Conservation (phyloP, 148 eudicot genomes). For the Vaccinium corymbosum region DNA sequence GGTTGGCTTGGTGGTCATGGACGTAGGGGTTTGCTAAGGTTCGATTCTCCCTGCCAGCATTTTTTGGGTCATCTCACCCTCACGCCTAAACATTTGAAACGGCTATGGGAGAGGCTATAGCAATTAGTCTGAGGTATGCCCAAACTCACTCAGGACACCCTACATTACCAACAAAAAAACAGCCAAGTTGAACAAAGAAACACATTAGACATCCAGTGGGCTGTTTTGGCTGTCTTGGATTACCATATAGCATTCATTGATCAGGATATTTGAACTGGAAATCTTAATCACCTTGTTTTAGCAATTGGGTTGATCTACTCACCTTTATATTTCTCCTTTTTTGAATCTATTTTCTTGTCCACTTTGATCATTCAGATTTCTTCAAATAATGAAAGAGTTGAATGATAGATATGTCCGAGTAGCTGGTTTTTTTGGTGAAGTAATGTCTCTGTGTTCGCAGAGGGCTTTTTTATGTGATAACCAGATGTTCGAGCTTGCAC, state of each 20-base stretch:
- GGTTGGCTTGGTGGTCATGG: no score
- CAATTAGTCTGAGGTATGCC: no score
- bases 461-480: no score
- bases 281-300: neutral
- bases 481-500: no score
- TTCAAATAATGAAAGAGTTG: neutral
- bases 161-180: neutral
- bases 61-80: no score
- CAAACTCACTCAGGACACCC: no score
- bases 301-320: neutral
- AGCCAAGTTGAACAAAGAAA: neutral
- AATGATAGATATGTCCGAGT: neutral
- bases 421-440: neutral
- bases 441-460: neutral
- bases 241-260: neutral
- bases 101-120: no score
- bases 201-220: slow-evolving; percentile 17
- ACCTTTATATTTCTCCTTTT: neutral
- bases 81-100: no score
- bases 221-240: slow-evolving; percentile 3
- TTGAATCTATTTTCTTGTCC: neutral
- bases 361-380: neutral
- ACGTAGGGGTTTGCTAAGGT: no score
- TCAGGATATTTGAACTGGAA: neutral
- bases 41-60: no score